These are phyloP conservation scores for Globisporangium canariense DNA, from an alignment of 352 stramenopile genomes.

Conservation along the genomic window DNA sequence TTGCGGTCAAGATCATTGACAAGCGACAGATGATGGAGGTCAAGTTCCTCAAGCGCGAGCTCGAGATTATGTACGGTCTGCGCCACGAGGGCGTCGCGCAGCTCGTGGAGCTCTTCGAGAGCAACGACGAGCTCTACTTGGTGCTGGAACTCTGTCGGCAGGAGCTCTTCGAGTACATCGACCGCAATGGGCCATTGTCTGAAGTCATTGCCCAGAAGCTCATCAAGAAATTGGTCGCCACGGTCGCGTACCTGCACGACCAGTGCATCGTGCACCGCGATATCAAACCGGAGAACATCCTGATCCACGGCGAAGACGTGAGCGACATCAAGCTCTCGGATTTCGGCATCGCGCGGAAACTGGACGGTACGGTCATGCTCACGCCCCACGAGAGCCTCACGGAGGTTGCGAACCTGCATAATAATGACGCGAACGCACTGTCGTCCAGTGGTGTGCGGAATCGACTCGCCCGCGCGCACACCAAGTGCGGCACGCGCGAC, in stretches of 20 bases:
- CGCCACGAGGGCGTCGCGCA: constrained; percentile 75
- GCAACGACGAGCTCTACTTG: constrained; percentile 67
- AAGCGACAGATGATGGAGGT: constrained; percentile 80
- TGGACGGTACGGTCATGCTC: constrained; percentile 54
- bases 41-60: constrained; percentile 80
- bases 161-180: constrained; percentile 83
- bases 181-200: constrained; percentile 63
- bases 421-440: constrained; percentile 16
- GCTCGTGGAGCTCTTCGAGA: constrained; percentile 77
- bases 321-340: constrained; percentile 80
- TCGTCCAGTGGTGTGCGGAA: constrained; percentile 42
- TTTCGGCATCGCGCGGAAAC: constrained; percentile 77
- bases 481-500: constrained; percentile 80
- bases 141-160: constrained; percentile 81
- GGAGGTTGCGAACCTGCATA: constrained; percentile 57
- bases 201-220: constrained; percentile 66
- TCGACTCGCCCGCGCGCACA: constrained; percentile 69
- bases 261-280: constrained; percentile 83
- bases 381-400: constrained; percentile 72
- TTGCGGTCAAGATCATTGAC: constrained; percentile 82
- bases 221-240: constrained; percentile 69
- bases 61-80: constrained; percentile 83
- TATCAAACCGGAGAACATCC: constrained; percentile 85
- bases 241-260: constrained; percentile 82
- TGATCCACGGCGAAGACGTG: constrained; percentile 63